phyloP scores from a whole-genome alignment of 2,329 filamentous ascomycete genomes.

The Beauveria australis region DNA sequence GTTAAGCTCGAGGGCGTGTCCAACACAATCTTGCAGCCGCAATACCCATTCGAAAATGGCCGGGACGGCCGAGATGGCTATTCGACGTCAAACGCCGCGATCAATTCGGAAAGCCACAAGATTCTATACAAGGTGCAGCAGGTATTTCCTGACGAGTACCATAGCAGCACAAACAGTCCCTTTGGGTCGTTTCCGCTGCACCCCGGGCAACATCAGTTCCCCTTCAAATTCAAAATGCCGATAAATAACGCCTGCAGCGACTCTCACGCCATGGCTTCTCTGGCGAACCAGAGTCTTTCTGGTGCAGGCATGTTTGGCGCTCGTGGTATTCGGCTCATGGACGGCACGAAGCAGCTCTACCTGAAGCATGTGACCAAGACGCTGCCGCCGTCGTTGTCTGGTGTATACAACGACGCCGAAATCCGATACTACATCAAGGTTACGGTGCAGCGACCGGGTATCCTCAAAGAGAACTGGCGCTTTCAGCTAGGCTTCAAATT shows the following conservation, averaged over 20 bases:
- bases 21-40: conserved; percentile 53
- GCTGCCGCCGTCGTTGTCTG: conserved; percentile 80
- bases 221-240: conserved; percentile 69
- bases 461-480: conserved; percentile 86
- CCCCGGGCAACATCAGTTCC: conserved; percentile 65
- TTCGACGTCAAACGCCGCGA: conserved; percentile 13
- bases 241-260: conserved; percentile 67
- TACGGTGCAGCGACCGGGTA: conserved; percentile 79
- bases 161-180: conserved; percentile 29
- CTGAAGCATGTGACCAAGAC: conserved; percentile 73
- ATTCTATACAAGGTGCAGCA: conserved; percentile 66
- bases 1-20: conserved; percentile 81
- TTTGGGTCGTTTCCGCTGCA: conserved; percentile 51
- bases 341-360: conserved; percentile 53
- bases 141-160: conserved; percentile 58
- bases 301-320: conserved; percentile 44
- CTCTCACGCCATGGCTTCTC: conserved; percentile 38
- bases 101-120: conserved; percentile 56
- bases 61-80: conserved; percentile 29
- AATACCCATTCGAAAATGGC: conserved; percentile 31
- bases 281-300: conserved; percentile 42
- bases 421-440: conserved; percentile 93
- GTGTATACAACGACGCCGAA: conserved; percentile 78
- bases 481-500: conserved; percentile 67
- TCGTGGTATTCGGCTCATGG: conserved; percentile 48